Base-by-base conservation (phyloP, 2,329 filamentous ascomycete genomes). In the Cercospora canescens region DNA sequence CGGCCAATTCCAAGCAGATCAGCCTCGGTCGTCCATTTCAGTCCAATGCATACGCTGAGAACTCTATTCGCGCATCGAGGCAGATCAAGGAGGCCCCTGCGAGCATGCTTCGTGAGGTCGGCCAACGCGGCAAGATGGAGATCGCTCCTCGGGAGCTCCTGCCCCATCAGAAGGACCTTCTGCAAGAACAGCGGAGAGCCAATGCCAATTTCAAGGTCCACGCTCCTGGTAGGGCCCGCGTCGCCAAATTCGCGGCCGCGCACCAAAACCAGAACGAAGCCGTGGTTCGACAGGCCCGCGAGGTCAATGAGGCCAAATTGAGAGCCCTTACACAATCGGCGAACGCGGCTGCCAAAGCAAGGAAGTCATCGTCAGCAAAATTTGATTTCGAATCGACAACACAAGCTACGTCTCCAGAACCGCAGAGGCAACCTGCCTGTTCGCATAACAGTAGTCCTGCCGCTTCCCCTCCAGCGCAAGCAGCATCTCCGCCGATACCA, bases 71-170 rank as follows among this genome's bases (percentile, higher is more conserved):
- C 16, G 67, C 59, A n/a, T 66, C 67, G 37, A 63, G 59, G 12
- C 69, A 71, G 55, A 71, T 71, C 60, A 64, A 16, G 7, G 54
- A 65, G 32, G 66, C 69, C 16, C 70, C 70, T 12, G 56, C 35
- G 26, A 69, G 65, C 50, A 72, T 72, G 70, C 28, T 71, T 1
- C 62, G 63, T 16, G 62, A 68, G n/a, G 58, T 60, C n/a, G 34
- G 14, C n/a, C 59, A 56, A 32, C 32, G 54, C 14, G 61, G 55
- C 58, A 62, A 34, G 24, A 62, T 63, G 61, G 62, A 65, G 45
- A 63, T 70, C 37, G 66, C 65, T n/a, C 68, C 68, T 35, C 68
- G 70, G 16, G 66, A 67, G 41, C 65, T 70, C 8, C 61, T 67
- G n/a, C 68, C 70, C 24, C 63, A 70, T 21, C 62, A 71, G 60